Base-by-base conservation (phyloP, 2,329 filamentous ascomycete species). In the Ascochyta koolunga region DNA sequence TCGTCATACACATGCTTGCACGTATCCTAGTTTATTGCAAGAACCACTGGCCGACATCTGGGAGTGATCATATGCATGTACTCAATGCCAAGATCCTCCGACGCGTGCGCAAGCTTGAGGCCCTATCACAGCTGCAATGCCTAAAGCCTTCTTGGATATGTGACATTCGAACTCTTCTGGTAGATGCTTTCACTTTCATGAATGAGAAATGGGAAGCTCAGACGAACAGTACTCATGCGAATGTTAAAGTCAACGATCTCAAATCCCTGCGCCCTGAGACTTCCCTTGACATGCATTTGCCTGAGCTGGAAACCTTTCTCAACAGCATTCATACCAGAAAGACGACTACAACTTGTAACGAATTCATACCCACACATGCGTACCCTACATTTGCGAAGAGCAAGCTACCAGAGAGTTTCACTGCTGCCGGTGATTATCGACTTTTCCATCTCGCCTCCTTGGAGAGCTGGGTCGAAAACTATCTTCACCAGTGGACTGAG, bases 1-100 rank as follows among this genome's bases (percentile, higher is more conserved):
- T 82, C 58, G 82, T 85, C 78, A 39, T 79, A 0, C 80, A 76
- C 18, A 70, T 83, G 58, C 73, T 82, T 65, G 51, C 71, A 81
- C 69, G 83, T 82, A 6, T 59, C 9, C 59, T 64, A 4, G 31
- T 44, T 4, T 6, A 44, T 41, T 55, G 49, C 1, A 47, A 37
- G 15, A 9, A 10, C 0, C 5, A 56, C 9, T 56, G 49, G 40
- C 0, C 50, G 8, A 35, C 19, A 0, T 16, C 43, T 1, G 66
- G 69, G 0, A 56, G 65, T 1, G 32, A 60, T 2, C n/a, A 44
- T 2, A 19, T 69, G 0, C 55, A 63, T 29, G 25, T 47, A 8
- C 60, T 60, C 3, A 58, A 58, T 5, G 58, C 62, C 0, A 73
- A 73, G 42, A 37, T 71, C 7, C 27, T 45, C 3, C 60, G 62